Conservation (phyloP, 2,329 filamentous ascomycete species). For the Gliomastix tumulicola region DNA sequence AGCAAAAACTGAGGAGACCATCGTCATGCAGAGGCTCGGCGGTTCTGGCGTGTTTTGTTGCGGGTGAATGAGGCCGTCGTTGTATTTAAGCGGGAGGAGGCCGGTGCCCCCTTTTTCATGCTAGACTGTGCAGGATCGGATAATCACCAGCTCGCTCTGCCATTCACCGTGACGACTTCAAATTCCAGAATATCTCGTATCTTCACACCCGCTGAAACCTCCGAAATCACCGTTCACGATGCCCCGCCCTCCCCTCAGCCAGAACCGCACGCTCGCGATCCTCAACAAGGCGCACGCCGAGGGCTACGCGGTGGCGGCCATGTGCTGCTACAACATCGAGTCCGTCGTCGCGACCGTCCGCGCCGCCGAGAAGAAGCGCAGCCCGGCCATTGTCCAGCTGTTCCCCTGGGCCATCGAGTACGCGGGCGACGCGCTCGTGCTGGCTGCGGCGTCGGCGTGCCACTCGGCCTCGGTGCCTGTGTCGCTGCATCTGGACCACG, state of each 20-base stretch:
- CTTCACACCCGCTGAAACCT: neutral
- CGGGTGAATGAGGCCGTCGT: too few species aligned
- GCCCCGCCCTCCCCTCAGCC: conserved; percentile 2
- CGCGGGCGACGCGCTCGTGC: conserved; percentile 46
- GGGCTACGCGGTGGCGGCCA: conserved; percentile 43
- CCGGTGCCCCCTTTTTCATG: too few species aligned
- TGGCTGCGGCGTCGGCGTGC: conserved; percentile 46
- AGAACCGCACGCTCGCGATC: conserved; percentile 7
- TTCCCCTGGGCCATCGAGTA: conserved; percentile 67
- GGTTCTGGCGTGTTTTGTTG: too few species aligned
- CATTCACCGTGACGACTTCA: too few species aligned
- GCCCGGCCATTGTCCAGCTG: conserved; percentile 61
- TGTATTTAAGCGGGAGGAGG: too few species aligned
- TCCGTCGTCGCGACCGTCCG: conserved; percentile 59
- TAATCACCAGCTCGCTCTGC: too few species aligned
- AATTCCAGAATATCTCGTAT: too few species aligned
- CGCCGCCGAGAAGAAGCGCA: conserved; percentile 59
- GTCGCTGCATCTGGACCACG: conserved; percentile 60
- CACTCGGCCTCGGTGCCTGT: conserved; percentile 49
- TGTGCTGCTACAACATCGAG: conserved; percentile 63
- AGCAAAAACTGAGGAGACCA: too few species aligned
- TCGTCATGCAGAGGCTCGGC: too few species aligned
- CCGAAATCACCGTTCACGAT: too few species aligned
- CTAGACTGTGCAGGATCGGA: too few species aligned
- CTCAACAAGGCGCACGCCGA: conserved; percentile 9